Percentiles rank a stretch among this genome's conserved stretches.
These are phyloP conservation scores for Xylariaceae sp. DNA, from an alignment of 2,329 filamentous ascomycete species.

Conservation along the genomic window DNA sequence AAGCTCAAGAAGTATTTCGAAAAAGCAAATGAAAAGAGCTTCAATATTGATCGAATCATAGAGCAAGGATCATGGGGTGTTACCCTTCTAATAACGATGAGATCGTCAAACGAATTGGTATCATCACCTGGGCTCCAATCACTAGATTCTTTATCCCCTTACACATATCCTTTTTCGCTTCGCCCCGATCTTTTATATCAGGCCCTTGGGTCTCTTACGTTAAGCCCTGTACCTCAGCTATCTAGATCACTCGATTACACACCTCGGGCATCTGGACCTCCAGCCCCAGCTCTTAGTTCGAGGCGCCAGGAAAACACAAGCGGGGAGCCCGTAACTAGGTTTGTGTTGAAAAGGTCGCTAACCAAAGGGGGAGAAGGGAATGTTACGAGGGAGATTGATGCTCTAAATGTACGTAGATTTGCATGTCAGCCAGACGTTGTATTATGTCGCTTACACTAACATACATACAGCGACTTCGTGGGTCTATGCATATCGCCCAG, in stretches of 20 bases:
- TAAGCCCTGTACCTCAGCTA: background rate
- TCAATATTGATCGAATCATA: slow-evolving; percentile 27
- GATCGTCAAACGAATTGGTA: background rate
- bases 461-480: slow-evolving; percentile 24
- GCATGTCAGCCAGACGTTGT: background rate
- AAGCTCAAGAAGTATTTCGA: slow-evolving; percentile 13
- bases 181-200: background rate
- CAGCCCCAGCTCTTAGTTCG: too few relatives aligned
- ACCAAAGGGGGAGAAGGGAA: slow-evolving; percentile 7
- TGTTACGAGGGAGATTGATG: slow-evolving; percentile 18
- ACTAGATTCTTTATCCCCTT: background rate
- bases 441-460: background rate
- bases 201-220: too few relatives aligned
- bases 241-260: too few relatives aligned
- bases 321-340: too few relatives aligned
- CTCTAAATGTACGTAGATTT: slow-evolving; percentile 22
- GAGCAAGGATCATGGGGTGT: slow-evolving; percentile 27
- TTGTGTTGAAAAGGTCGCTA: slow-evolving; percentile 30
- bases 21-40: slow-evolving; percentile 8
- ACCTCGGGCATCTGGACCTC: too few relatives aligned
- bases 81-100: slow-evolving; percentile 27
- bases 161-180: too few relatives aligned
- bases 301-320: too few relatives aligned
- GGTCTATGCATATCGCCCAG: slow-evolving; percentile 30
- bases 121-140: background rate